Base-by-base conservation (phyloP, 148 eudicot genomes). In the Cornus florida region DNA sequence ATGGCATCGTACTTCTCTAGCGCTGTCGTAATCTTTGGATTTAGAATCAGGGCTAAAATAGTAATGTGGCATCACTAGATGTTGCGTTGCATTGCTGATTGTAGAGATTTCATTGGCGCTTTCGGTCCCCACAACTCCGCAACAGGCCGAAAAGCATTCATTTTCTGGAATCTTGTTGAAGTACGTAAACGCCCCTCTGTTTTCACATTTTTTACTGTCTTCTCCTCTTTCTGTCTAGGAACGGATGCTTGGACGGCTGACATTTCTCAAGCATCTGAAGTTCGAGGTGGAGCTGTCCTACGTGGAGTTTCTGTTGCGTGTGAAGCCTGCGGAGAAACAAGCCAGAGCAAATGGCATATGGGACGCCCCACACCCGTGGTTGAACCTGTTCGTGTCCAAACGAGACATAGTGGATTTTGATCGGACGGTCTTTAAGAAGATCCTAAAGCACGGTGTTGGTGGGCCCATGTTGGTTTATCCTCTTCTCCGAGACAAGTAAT, bases 321-420 rank as follows among this genome's bases (percentile, higher is more conserved):
- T 94, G 67, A 91, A 92, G 80, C 84, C 79, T 38, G 94, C 73
- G 1, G 98, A 94, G 87, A 76, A 92, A 33, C 74, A 83, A 20
- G 95, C 97, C 1, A 91, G 80, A 76, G 86, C 82, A 7, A 92
- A 75, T 38, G 97, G 98, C 20, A 91, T 90, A 79, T 94, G 98
- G 98, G 94, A 89, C 3, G 91, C 92, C 57, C 95, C 98, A 71
- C 98, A 94, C 80, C 98, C 97, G 0, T 94, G 98, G 98, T 87
- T 94, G 35, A 94, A 94, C 71, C 71, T 94, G 33, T 92, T 94
- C 65, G 88, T 94, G n/a, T 87, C 97, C 13, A 89, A 90, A 28
- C 67, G 71, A 16, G 90, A 91, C 78, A 90, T 94, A 23, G 89
- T 84, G 66, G 89, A 84, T 78, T 92, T 94, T 73, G 94, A 94